These are phyloP conservation scores for Maudiozyma bulderi DNA, from an alignment of 805 yeast species.

Conservation along the genomic window DNA sequence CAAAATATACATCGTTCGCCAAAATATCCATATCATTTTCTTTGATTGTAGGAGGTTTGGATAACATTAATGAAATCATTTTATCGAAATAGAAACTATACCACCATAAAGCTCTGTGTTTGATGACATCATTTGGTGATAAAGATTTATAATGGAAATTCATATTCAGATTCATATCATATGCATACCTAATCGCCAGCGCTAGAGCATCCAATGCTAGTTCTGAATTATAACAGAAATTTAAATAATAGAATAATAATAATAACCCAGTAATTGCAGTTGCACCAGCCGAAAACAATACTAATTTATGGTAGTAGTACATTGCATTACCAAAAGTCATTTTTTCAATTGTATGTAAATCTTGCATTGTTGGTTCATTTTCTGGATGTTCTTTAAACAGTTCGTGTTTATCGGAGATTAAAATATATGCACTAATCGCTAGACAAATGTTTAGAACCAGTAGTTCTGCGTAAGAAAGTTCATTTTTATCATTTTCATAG, in stretches of 20 bases:
- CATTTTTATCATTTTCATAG: conserved; percentile 9
- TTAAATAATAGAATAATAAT: conserved; percentile 34
- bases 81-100: conserved; percentile 26
- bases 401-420: conserved; percentile 8
- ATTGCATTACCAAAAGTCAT: conserved; percentile 33
- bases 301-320: conserved; percentile 43
- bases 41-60: conserved; percentile 16
- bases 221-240: conserved; percentile 32
- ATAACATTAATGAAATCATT: conserved; percentile 13
- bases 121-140: conserved; percentile 28
- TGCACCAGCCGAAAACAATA: conserved; percentile 42
- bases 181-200: conserved; percentile 44
- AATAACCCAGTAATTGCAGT: conserved; percentile 44
- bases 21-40: conserved; percentile 17
- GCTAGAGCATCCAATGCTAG: conserved; percentile 35
- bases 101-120: conserved; percentile 41
- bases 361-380: conserved; percentile 14
- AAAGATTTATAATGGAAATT: conserved; percentile 35
- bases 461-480: conserved; percentile 20
- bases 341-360: conserved; percentile 22
- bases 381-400: conserved; percentile 15
- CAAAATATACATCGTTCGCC: conserved; percentile 16
- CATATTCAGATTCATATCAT: conserved; percentile 46
- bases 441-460: conserved; percentile 18
- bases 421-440: conserved; percentile 15